These are phyloP conservation scores for Phytophthora kernoviae DNA, from an alignment of 352 stramenopile genomes.

Conservation along the genomic window DNA sequence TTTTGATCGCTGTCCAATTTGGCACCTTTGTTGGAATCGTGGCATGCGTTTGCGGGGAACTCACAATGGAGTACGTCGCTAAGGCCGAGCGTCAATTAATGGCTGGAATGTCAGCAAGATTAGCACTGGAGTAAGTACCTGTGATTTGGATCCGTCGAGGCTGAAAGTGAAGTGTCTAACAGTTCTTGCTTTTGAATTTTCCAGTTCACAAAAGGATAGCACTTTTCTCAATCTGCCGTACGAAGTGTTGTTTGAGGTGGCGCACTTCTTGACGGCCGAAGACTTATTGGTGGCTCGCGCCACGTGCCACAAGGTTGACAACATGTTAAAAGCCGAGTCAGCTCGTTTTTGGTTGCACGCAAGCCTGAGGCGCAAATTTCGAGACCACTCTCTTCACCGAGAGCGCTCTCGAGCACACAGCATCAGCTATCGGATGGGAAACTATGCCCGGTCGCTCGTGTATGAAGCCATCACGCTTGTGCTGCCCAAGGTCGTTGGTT, in stretches of 20 bases:
- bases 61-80: slow-evolving; percentile 69
- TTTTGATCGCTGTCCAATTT: slow-evolving; percentile 78
- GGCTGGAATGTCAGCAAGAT: slow-evolving; percentile 46
- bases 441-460: slow-evolving; percentile 70
- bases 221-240: slow-evolving; percentile 76
- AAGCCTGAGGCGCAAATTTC: slow-evolving; percentile 73
- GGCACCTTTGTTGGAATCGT: slow-evolving; percentile 74
- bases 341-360: slow-evolving; percentile 85
- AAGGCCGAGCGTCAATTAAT: slow-evolving; percentile 68
- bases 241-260: slow-evolving; percentile 83
- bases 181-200: slow-evolving; percentile 10
- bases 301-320: slow-evolving; percentile 84
- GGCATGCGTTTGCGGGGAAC: slow-evolving; percentile 70
- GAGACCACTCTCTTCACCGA: slow-evolving; percentile 49
- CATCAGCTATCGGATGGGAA: slow-evolving; percentile 50
- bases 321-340: slow-evolving; percentile 82
- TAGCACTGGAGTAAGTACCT: slow-evolving; percentile 50
- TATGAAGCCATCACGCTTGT: slow-evolving; percentile 81
- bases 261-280: slow-evolving; percentile 73
- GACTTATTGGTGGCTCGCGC: slow-evolving; percentile 75
- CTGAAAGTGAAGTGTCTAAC: slow-evolving; percentile 7
- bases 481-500: slow-evolving; percentile 74
- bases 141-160: background rate
- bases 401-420: slow-evolving; percentile 56
- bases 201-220: slow-evolving; percentile 66